Percentiles rank a stretch among this genome's conserved stretches.
phyloP scores from a whole-genome alignment of 495 filamentous ascomycete species.

The Penicillium pulvis region DNA sequence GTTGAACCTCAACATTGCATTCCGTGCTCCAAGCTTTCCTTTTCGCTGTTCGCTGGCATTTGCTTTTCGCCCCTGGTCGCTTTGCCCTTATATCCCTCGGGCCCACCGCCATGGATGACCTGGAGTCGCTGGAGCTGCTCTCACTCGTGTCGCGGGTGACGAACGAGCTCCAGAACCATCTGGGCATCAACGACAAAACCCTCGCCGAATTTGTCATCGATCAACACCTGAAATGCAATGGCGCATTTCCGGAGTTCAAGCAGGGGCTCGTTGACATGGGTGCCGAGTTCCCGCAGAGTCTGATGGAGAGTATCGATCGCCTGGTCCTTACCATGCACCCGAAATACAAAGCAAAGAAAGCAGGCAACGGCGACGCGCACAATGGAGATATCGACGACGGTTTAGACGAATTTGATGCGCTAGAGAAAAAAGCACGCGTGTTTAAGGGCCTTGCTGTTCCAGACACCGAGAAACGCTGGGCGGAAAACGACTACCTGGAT shows the following conservation, averaged over 20 bases:
- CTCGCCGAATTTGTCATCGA: slow-evolving; percentile 94
- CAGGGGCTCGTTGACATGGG: slow-evolving; percentile 70
- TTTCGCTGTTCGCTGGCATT: background rate
- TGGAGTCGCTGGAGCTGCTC: slow-evolving; percentile 86
- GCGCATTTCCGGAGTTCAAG: slow-evolving; percentile 67
- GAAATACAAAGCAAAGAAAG: slow-evolving; percentile 62
- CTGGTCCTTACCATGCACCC: slow-evolving; percentile 89
- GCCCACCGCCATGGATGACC: slow-evolving; percentile 72
- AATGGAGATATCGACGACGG: slow-evolving; percentile 25
- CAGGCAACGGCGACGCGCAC: slow-evolving; percentile 22
- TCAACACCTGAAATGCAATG: slow-evolving; percentile 74
- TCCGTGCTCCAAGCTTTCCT: slow-evolving; percentile 3
- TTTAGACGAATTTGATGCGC: slow-evolving; percentile 47
- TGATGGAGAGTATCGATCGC: slow-evolving; percentile 89
- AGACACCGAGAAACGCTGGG: slow-evolving; percentile 68
- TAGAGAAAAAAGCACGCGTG: slow-evolving; percentile 68
- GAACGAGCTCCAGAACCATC: slow-evolving; percentile 89
- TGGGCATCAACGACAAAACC: slow-evolving; percentile 91
- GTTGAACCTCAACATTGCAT: slow-evolving; percentile 2
- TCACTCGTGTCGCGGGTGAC: slow-evolving; percentile 95
- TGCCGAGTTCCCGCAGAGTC: slow-evolving; percentile 84
- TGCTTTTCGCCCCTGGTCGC: background rate
- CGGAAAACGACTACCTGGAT: slow-evolving; percentile 46
- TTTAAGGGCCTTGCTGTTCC: slow-evolving; percentile 91
- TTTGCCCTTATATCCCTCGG: slow-evolving; percentile 4